Percentiles rank a stretch among this genome's conserved stretches.
phyloP scores from a whole-genome alignment of 176 grass and related monocot genomes.

The Leersia perrieri region DNA sequence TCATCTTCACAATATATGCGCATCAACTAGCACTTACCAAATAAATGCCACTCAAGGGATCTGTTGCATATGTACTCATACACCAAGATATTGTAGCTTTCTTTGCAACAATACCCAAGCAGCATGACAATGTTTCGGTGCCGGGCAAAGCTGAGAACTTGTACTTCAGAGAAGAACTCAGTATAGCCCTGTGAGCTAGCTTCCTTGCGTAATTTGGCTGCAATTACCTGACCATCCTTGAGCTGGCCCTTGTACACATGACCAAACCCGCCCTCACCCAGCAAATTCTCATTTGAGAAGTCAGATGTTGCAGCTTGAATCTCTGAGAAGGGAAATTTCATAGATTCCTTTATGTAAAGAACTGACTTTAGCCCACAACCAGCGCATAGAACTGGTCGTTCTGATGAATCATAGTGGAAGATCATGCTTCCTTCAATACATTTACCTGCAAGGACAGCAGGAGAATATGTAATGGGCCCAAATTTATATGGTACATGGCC shows the following conservation, averaged over 20 bases:
- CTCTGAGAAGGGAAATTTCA: constrained; percentile 67
- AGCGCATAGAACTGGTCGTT: constrained; percentile 56
- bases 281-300: constrained; percentile 56
- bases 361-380: constrained; percentile 58
- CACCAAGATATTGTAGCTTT: constrained; percentile 72
- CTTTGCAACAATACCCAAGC: constrained; percentile 78
- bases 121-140: constrained; percentile 78
- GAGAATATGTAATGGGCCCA: background rate
- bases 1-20: background rate
- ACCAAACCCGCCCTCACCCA: constrained; percentile 74
- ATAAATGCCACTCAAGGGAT: constrained; percentile 74
- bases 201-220: constrained; percentile 68
- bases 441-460: constrained; percentile 33
- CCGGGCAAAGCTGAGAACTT: constrained; percentile 73
- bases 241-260: constrained; percentile 69
- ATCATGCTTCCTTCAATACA: constrained; percentile 28
- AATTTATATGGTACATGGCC: background rate
- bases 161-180: constrained; percentile 80
- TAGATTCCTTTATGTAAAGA: constrained; percentile 72
- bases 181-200: constrained; percentile 63
- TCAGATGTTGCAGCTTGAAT: constrained; percentile 63
- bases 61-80: constrained; percentile 84
- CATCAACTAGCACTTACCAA: constrained; percentile 43
- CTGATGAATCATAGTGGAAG: constrained; percentile 39
- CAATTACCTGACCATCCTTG: constrained; percentile 72